These are phyloP conservation scores for Diplodia corticola DNA, from an alignment of 2,329 filamentous ascomycete genomes.

Conservation along the genomic window DNA sequence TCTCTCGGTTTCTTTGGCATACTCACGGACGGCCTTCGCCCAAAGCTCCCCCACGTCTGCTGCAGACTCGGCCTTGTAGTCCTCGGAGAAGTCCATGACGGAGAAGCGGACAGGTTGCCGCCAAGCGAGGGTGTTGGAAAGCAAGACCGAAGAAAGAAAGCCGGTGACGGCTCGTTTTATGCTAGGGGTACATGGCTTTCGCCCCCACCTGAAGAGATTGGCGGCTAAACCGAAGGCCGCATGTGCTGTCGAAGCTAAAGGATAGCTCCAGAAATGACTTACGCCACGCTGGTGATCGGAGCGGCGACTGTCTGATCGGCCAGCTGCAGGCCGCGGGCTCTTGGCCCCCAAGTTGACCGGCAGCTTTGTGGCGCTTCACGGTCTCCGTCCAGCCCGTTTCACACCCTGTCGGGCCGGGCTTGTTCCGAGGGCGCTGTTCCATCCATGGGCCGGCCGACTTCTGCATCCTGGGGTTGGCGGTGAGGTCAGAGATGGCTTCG, in stretches of 20 bases:
- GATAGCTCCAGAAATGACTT: not conserved
- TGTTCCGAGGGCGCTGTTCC: not conserved
- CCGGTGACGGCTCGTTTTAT: not conserved
- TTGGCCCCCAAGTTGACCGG: not conserved
- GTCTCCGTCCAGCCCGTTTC: not conserved
- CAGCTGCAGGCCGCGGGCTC: not conserved
- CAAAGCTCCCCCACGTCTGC: constrained; percentile 27
- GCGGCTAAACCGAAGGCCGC: not conserved
- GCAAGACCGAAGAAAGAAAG: not conserved
- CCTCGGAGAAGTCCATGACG: not conserved
- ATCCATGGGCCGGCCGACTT: not conserved
- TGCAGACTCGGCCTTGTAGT: not conserved
- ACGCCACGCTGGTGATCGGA: not conserved
- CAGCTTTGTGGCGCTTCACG: not conserved
- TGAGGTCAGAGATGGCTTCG: too few species aligned
- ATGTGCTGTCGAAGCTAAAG: not conserved
- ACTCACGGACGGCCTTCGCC: constrained; percentile 26
- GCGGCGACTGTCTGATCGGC: not conserved
- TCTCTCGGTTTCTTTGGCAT: constrained; percentile 24
- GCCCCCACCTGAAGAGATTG: not conserved
- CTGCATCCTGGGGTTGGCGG: too few species aligned
- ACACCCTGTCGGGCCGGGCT: not conserved
- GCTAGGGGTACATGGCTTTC: not conserved
- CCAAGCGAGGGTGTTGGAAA: too few species aligned
- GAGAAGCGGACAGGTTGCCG: not conserved